Conservation (phyloP, 2,329 filamentous ascomycete genomes). For the Fonsecaea pugnacius region DNA sequence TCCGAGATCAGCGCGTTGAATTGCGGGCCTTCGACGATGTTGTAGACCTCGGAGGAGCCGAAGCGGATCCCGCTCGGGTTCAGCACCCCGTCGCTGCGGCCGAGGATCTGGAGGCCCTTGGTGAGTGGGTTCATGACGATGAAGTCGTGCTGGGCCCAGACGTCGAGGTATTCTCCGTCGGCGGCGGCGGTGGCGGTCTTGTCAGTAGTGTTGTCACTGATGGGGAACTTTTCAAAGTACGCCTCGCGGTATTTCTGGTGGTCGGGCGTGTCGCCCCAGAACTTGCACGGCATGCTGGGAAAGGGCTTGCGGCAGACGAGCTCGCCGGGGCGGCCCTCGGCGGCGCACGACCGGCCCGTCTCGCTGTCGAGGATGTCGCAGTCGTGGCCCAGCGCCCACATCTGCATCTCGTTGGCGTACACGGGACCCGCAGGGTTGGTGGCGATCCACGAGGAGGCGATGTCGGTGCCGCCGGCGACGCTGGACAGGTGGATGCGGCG, state of each 20-base stretch:
- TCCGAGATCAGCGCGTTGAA: slow-evolving; percentile 44
- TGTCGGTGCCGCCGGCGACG: slow-evolving; percentile 55
- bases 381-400: slow-evolving; percentile 52
- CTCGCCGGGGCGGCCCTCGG: slow-evolving; percentile 49
- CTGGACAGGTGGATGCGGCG: slow-evolving; percentile 46
- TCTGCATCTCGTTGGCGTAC: slow-evolving; percentile 53
- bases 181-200: neutral
- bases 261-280: slow-evolving; percentile 49
- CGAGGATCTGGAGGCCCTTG: slow-evolving; percentile 50
- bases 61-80: slow-evolving; percentile 56
- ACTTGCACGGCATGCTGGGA: slow-evolving; percentile 52
- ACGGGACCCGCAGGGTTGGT: slow-evolving; percentile 50
- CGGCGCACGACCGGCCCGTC: slow-evolving; percentile 39
- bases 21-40: slow-evolving; percentile 48
- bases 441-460: slow-evolving; percentile 51
- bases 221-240: slow-evolving; percentile 52
- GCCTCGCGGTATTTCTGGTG: slow-evolving; percentile 49
- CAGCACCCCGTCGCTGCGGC: slow-evolving; percentile 53
- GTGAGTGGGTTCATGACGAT: slow-evolving; percentile 50
- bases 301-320: slow-evolving; percentile 53
- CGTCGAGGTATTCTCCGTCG: slow-evolving; percentile 39
- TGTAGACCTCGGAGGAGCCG: slow-evolving; percentile 54
- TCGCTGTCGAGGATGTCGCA: slow-evolving; percentile 52
- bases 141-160: slow-evolving; percentile 56
- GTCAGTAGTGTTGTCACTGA: neutral